phyloP scores from a whole-genome alignment of 2,329 filamentous ascomycete species.

The Ceratocystis papillata region DNA sequence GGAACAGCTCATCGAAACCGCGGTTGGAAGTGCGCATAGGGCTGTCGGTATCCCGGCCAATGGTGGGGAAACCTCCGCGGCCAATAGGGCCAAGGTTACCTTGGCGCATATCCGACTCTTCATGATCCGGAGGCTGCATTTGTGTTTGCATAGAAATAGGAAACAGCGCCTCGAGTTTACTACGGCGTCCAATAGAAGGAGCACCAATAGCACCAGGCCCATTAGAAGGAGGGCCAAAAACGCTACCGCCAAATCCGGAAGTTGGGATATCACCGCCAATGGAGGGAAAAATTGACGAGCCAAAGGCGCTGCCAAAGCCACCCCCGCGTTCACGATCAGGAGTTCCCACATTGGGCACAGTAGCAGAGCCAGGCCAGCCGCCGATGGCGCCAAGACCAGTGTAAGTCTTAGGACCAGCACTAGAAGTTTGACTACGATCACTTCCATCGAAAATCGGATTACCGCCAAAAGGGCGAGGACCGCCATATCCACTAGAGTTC shows the following conservation, averaged over 20 bases:
- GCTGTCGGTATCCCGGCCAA: conserved; percentile 48
- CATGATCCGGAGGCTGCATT: conserved; percentile 65
- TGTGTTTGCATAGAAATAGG: conserved; percentile 82
- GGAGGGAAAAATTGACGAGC: conserved; percentile 68
- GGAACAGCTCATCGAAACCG: conserved; percentile 46
- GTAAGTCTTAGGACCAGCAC: conserved; percentile 68
- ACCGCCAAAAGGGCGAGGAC: conserved; percentile 41
- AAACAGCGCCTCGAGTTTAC: conserved; percentile 79
- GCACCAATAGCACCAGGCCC: conserved; percentile 45
- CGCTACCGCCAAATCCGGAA: conserved; percentile 54
- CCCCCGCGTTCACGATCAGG: conserved; percentile 54
- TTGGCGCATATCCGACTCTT: conserved; percentile 53
- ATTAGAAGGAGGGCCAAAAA: conserved; percentile 51
- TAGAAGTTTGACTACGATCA: conserved; percentile 88
- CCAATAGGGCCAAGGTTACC: conserved; percentile 59
- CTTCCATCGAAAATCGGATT: conserved; percentile 53
- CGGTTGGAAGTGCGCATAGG: conserved; percentile 46
- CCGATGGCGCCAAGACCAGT: conserved; percentile 49
- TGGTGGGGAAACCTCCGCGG: conserved; percentile 46
- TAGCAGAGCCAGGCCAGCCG: conserved; percentile 50
- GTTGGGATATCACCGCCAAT: conserved; percentile 65
- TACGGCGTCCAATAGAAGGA: conserved; percentile 61
- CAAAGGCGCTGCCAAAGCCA: conserved; percentile 50
- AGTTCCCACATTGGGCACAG: conserved; percentile 49
- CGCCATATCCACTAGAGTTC: conserved; percentile 42